Evolutionary conservation across 306 rosid genomes (phyloP).

Genomic region (Neltuma alba): DNA sequence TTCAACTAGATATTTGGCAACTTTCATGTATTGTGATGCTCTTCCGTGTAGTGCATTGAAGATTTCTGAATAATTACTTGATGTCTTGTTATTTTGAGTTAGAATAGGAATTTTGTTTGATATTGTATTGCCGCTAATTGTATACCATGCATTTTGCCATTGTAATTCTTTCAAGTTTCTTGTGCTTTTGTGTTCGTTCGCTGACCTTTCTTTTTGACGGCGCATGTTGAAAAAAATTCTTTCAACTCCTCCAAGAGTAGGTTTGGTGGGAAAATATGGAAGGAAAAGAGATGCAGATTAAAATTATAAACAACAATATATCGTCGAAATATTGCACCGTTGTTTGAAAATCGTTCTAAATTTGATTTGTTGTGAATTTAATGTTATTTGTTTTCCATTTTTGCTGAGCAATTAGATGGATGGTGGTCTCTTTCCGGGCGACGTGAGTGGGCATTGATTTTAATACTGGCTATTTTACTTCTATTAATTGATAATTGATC

Average conservation of each 20-base stretch:
- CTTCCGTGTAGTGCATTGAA: background rate
- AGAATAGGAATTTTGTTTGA: slow-evolving; percentile 1
- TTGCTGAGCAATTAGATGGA: slow-evolving; percentile 27
- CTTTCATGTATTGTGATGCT: background rate
- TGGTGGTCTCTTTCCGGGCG: slow-evolving; percentile 9
- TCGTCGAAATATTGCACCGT: background rate
- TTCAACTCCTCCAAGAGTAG: slow-evolving; percentile 4
- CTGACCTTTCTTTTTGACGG: background rate
- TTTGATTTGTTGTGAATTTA: slow-evolving; percentile 20
- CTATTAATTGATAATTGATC: background rate
- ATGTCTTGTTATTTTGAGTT: slow-evolving; percentile 4
- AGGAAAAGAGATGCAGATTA: background rate
- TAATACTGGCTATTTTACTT: slow-evolving; percentile 17
- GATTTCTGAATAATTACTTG: slow-evolving; percentile 1
- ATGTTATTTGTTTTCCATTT: background rate
- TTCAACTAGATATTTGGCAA: slow-evolving; percentile 7
- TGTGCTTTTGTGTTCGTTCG: background rate
- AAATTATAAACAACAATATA: background rate
- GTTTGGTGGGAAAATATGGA: slow-evolving; percentile 4
- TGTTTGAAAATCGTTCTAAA: background rate
- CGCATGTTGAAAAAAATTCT: background rate
- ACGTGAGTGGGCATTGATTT: slow-evolving; percentile 28
- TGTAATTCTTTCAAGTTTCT: background rate
- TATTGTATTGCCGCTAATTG: background rate
- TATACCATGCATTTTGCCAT: slow-evolving; percentile 12